Evolutionary conservation across 83 land plant genomes (phyloP).

Genomic region (Diphasiastrum complanatum): DNA sequence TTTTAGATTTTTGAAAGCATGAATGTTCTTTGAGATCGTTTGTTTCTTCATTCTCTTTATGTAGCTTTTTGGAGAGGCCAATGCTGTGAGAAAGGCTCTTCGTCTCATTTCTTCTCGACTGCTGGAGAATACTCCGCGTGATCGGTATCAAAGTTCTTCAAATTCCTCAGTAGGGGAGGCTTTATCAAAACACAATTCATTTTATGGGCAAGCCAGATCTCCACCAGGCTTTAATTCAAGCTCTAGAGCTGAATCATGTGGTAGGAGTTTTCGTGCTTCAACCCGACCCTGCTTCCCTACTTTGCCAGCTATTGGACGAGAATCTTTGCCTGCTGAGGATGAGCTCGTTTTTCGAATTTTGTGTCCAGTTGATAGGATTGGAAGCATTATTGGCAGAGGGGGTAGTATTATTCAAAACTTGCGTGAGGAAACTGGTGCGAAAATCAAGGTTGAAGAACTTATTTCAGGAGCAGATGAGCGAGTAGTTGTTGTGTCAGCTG

Average conservation of each 20-base stretch:
- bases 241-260: no score
- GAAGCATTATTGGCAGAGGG: slow-evolving; percentile 58
- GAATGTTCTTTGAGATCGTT: not conserved
- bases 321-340: slow-evolving; percentile 7
- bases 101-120: slow-evolving; percentile 13
- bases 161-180: not conserved
- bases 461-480: slow-evolving; percentile 52
- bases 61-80: slow-evolving; percentile 13
- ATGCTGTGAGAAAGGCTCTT: slow-evolving; percentile 16
- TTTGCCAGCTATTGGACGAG: no score
- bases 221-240: no score
- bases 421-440: slow-evolving; percentile 52
- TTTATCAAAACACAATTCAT: no score
- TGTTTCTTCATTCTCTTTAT: not conserved
- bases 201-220: no score
- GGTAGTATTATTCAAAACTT: slow-evolving; percentile 47
- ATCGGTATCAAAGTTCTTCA: not conserved
- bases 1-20: not conserved
- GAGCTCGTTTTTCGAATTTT: slow-evolving; percentile 54
- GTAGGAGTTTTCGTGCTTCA: slow-evolving; percentile 16
- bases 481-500: slow-evolving; percentile 35
- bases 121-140: slow-evolving; percentile 16
- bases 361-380: slow-evolving; percentile 51
- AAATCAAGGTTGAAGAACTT: slow-evolving; percentile 49
- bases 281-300: slow-evolving; percentile 11